These are phyloP conservation scores for Rubroshorea leprosula DNA, from an alignment of 345 rosid genomes.

Conservation along the genomic window DNA sequence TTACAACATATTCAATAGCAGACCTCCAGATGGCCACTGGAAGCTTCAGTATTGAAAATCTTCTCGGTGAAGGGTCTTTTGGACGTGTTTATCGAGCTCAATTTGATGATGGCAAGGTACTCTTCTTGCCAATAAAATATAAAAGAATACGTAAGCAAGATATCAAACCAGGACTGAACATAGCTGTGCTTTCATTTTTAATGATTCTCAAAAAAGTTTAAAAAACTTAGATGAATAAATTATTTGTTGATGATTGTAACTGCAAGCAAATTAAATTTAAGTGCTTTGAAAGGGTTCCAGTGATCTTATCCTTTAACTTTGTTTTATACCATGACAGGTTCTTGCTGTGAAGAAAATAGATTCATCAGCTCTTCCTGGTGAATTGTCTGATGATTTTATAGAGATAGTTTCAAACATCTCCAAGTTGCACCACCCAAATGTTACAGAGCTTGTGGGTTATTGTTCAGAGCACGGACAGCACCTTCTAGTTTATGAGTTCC, in stretches of 20 bases:
- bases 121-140: conserved; percentile 8
- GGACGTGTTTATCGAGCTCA: conserved; percentile 98
- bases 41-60: conserved; percentile 75
- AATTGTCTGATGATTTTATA: conserved; percentile 62
- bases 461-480: conserved; percentile 96
- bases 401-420: conserved; percentile 81
- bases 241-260: no score
- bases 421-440: conserved; percentile 76
- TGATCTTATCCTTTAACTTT: no score
- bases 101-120: conserved; percentile 80
- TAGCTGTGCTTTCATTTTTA: background rate
- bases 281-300: no score
- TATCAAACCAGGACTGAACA: no score
- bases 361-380: conserved; percentile 62
- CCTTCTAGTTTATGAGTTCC: conserved; percentile 82
- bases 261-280: no score
- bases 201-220: no score
- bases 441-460: conserved; percentile 82
- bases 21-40: conserved; percentile 96
- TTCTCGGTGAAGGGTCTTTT: conserved; percentile 92
- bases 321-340: conserved; percentile 35
- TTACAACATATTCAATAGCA: conserved; percentile 65
- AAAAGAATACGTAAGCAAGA: no score
- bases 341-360: conserved; percentile 94
- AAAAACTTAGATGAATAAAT: no score